A percentile compares a stretch with the other conserved stretches of the same genome.
Conservation (phyloP, 768 basidiomycete genomes). For the Cystofilobasidium capitatum region DNA sequence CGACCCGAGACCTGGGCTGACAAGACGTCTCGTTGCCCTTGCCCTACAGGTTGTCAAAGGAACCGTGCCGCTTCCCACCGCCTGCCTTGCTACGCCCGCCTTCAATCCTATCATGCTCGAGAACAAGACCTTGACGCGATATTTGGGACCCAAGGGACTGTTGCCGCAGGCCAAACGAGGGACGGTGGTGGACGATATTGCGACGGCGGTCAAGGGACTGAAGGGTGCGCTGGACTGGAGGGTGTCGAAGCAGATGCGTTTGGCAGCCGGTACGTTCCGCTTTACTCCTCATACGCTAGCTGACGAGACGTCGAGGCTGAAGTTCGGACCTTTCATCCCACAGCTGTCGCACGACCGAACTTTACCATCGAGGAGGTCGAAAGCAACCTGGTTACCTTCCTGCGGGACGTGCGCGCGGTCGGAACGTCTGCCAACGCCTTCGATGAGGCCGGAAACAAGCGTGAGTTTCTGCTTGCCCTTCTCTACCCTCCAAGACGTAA, state of each 20-base stretch:
- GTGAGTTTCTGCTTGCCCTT: constrained; percentile 14
- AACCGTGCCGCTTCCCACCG: constrained; percentile 59
- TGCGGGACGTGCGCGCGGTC: constrained; percentile 38
- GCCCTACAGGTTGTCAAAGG: constrained; percentile 57
- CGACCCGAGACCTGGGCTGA: neutral
- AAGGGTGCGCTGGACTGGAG: constrained; percentile 85
- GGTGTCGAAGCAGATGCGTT: constrained; percentile 74
- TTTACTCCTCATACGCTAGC: neutral
- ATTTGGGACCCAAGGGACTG: constrained; percentile 75
- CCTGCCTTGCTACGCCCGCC: constrained; percentile 75
- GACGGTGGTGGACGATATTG: constrained; percentile 83
- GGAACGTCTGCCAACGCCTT: neutral
- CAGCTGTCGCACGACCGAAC: no score
- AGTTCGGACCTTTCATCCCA: neutral
- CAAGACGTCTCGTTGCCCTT: constrained; percentile 2
- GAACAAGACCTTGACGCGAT: constrained; percentile 49
- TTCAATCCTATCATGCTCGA: constrained; percentile 60
- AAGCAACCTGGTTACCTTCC: constrained; percentile 67
- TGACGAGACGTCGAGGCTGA: neutral
- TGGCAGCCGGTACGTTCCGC: constrained; percentile 55
- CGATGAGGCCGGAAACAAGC: neutral
- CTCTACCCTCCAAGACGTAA: neutral
- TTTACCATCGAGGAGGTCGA: constrained; percentile 57
- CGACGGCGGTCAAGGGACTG: constrained; percentile 65
- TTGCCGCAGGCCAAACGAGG: constrained; percentile 94